Percentiles rank a stretch among this genome's conserved stretches.
Evolutionary conservation across 139 green algal genomes (phyloP).

Genomic region (Coccomyxa sp.): DNA sequence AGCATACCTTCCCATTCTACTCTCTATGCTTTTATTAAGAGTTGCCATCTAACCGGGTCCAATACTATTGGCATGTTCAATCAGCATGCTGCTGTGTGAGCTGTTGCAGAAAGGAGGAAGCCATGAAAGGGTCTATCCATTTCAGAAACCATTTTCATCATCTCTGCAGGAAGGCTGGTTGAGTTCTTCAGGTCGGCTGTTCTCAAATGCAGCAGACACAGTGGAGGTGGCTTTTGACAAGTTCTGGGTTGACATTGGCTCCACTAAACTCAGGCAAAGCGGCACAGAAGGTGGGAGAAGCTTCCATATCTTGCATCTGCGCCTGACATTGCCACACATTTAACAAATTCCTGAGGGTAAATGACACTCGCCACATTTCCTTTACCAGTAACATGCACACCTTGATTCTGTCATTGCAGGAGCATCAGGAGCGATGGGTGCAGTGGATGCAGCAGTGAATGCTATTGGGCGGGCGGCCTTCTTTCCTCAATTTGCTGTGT

Average conservation of each 20-base stretch:
- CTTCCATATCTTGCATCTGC: no score
- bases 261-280: conserved; percentile 10
- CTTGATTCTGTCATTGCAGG: background rate
- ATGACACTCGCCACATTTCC: no score
- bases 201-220: conserved; percentile 18
- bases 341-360: no score
- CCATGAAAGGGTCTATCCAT: background rate
- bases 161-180: conserved; percentile 29
- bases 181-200: conserved; percentile 27
- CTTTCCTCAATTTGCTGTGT: conserved; percentile 40
- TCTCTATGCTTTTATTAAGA: no score
- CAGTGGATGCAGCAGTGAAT: conserved; percentile 3
- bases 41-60: no score
- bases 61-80: no score
- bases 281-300: background rate
- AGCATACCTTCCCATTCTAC: no score
- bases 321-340: no score
- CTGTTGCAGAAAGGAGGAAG: no score
- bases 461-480: conserved; percentile 20
- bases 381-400: no score
- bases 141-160: background rate
- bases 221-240: conserved; percentile 39
- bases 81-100: no score
- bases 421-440: background rate
- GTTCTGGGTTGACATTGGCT: conserved; percentile 42